Evolutionary conservation across 371 early-diverging fungal species (phyloP).

Genomic region (Rhizopus sp.): DNA sequence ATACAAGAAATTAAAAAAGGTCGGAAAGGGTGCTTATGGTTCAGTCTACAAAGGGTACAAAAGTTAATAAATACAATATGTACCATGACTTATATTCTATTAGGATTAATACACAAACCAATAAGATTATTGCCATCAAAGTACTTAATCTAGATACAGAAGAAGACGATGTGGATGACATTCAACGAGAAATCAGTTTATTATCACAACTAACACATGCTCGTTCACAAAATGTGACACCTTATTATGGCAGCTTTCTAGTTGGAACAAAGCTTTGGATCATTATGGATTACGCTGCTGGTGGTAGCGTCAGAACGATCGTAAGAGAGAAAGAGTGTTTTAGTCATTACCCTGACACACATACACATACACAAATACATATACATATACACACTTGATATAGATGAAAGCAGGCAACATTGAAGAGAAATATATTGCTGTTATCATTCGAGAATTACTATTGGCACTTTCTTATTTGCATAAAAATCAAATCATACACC

Average conservation of each 20-base stretch:
- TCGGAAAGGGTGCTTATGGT: constrained; percentile 60
- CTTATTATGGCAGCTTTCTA: constrained; percentile 91
- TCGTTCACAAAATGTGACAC: constrained; percentile 89
- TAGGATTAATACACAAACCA: constrained; percentile 69
- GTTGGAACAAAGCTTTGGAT: constrained; percentile 95
- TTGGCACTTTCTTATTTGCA: constrained; percentile 91
- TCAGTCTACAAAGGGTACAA: constrained; percentile 58
- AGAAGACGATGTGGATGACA: constrained; percentile 95
- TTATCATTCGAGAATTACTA: constrained; percentile 87
- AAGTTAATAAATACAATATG: neutral
- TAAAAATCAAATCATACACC: constrained; percentile 91
- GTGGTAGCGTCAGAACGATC: constrained; percentile 86
- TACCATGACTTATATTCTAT: neutral
- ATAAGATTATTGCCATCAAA: constrained; percentile 90
- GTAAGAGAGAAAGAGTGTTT: constrained; percentile 49
- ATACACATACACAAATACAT: constrained; percentile 1
- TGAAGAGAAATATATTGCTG: constrained; percentile 85
- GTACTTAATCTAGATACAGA: constrained; percentile 95
- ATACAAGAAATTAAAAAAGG: constrained; percentile 46
- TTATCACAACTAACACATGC: constrained; percentile 82
- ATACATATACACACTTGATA: neutral
- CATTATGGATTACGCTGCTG: constrained; percentile 97
- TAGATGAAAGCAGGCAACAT: constrained; percentile 86
- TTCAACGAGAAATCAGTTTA: constrained; percentile 91
- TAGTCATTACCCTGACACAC: too few species aligned